These are phyloP conservation scores for Cordyceps cateniannulata DNA, from an alignment of 2,329 filamentous ascomycete genomes.

Conservation along the genomic window DNA sequence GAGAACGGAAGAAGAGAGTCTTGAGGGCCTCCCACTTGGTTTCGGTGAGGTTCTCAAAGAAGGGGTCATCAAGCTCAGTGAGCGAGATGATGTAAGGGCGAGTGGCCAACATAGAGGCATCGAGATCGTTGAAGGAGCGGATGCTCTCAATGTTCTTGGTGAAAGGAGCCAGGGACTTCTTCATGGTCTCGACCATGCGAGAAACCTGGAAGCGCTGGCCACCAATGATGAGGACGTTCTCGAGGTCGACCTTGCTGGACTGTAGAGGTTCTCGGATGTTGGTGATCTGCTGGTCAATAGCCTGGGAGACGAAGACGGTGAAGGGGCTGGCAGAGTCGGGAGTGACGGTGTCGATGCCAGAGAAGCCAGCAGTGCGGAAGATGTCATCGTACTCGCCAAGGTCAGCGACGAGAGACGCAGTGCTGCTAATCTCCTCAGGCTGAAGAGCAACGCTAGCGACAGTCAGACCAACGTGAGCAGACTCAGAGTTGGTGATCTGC, in stretches of 20 bases:
- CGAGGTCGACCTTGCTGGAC: slow-evolving; percentile 7
- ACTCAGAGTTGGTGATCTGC: slow-evolving; percentile 8
- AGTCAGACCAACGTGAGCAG: slow-evolving; percentile 6
- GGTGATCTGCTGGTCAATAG: slow-evolving; percentile 12
- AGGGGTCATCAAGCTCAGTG: slow-evolving; percentile 10
- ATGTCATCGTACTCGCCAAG: slow-evolving; percentile 11
- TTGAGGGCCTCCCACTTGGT: slow-evolving; percentile 13
- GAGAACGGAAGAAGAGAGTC: slow-evolving; percentile 7
- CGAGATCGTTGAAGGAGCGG: slow-evolving; percentile 8
- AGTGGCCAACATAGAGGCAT: slow-evolving; percentile 6
- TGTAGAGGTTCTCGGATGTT: slow-evolving; percentile 12
- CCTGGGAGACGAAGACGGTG: slow-evolving; percentile 13
- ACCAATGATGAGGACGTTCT: slow-evolving; percentile 14
- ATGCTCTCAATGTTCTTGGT: slow-evolving; percentile 4
- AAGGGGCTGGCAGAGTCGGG: slow-evolving; percentile 10
- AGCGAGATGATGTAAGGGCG: slow-evolving; percentile 12
- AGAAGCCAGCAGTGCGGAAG: slow-evolving; percentile 13
- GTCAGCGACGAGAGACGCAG: slow-evolving; percentile 5
- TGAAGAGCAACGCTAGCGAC: slow-evolving; percentile 6
- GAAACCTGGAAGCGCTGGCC: slow-evolving; percentile 9
- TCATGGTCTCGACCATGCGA: slow-evolving; percentile 5
- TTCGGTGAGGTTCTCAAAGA: slow-evolving; percentile 10
- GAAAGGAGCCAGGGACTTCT: slow-evolving; percentile 1
- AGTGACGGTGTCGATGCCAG: slow-evolving; percentile 13
- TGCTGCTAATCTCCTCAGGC: slow-evolving; percentile 9